A percentile compares a stretch with the other conserved stretches of the same genome.
Evolutionary conservation across 371 early-diverging fungal species (phyloP).

Genomic region (Rhizomucor pusillus): DNA sequence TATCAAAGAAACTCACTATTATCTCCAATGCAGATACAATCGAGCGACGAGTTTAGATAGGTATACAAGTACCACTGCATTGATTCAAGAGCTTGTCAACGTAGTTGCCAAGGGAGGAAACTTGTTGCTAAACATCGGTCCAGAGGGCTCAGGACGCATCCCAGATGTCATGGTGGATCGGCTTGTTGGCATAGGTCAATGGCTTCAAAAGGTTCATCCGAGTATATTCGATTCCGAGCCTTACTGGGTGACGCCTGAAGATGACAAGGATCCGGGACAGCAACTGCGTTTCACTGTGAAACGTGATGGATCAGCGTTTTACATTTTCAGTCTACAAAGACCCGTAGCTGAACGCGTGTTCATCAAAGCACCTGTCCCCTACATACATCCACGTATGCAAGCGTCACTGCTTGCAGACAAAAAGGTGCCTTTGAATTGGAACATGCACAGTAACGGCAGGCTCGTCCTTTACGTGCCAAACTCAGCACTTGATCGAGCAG

Average conservation of each 20-base stretch:
- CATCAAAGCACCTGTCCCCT: slow-evolving; percentile 9
- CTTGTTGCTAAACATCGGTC: slow-evolving; percentile 33
- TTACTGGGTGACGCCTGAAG: slow-evolving; percentile 21
- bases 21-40: slow-evolving; percentile 12
- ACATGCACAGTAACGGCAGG: slow-evolving; percentile 6
- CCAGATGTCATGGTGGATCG: slow-evolving; percentile 16
- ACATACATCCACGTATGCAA: not conserved
- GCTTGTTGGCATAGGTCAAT: slow-evolving; percentile 16
- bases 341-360: slow-evolving; percentile 7
- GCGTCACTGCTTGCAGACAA: not conserved
- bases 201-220: slow-evolving; percentile 16
- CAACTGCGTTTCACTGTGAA: slow-evolving; percentile 17
- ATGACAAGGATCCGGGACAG: slow-evolving; percentile 14
- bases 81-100: slow-evolving; percentile 26
- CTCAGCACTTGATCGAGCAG: not conserved
- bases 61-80: slow-evolving; percentile 17
- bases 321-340: slow-evolving; percentile 17
- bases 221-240: slow-evolving; percentile 22
- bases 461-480: slow-evolving; percentile 9
- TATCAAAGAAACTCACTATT: not conserved
- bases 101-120: slow-evolving; percentile 30
- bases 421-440: not conserved
- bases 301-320: slow-evolving; percentile 17
- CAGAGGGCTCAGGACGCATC: slow-evolving; percentile 19
- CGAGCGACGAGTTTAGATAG: slow-evolving; percentile 22